phyloP scores from a whole-genome alignment of 345 rosid genomes.

The Sapria himalayana region DNA sequence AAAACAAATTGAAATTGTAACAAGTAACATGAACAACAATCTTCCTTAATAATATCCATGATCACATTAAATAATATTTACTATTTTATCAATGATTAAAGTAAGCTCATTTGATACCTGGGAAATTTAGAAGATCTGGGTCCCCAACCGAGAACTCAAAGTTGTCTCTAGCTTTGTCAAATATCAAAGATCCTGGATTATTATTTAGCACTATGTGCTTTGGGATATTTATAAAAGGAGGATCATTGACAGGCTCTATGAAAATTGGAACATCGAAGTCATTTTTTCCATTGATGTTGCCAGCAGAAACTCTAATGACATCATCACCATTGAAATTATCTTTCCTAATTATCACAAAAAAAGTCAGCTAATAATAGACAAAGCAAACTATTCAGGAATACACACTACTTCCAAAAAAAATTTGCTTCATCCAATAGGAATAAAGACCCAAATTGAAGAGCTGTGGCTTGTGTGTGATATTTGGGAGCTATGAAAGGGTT shows the following conservation, averaged over 20 bases:
- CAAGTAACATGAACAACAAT: too few species aligned
- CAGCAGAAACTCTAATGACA: slow-evolving; percentile 34
- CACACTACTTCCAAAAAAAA: too few species aligned
- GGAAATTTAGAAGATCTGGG: slow-evolving; percentile 49
- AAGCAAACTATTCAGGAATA: too few species aligned
- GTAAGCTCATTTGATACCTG: slow-evolving; percentile 24
- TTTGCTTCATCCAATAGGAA: too few species aligned
- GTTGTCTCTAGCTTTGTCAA: slow-evolving; percentile 23
- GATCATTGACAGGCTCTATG: slow-evolving; percentile 62
- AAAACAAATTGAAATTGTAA: too few species aligned
- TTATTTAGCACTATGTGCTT: slow-evolving; percentile 24
- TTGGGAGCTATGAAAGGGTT: too few species aligned
- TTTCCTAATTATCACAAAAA: slow-evolving; percentile 21
- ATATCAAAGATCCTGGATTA: slow-evolving; percentile 26
- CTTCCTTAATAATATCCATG: too few species aligned
- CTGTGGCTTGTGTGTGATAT: too few species aligned
- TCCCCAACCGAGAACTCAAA: slow-evolving; percentile 66
- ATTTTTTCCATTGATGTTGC: slow-evolving; percentile 54
- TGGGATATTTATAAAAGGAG: slow-evolving; percentile 51
- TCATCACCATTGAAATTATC: slow-evolving; percentile 67
- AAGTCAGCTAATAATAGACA: background rate
- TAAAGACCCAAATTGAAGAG: too few species aligned
- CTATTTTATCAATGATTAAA: too few species aligned
- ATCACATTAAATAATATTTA: too few species aligned
- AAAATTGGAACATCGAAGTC: slow-evolving; percentile 31